Base-by-base conservation (phyloP, 139 green algal species). In the Ostreobium quekettii region DNA sequence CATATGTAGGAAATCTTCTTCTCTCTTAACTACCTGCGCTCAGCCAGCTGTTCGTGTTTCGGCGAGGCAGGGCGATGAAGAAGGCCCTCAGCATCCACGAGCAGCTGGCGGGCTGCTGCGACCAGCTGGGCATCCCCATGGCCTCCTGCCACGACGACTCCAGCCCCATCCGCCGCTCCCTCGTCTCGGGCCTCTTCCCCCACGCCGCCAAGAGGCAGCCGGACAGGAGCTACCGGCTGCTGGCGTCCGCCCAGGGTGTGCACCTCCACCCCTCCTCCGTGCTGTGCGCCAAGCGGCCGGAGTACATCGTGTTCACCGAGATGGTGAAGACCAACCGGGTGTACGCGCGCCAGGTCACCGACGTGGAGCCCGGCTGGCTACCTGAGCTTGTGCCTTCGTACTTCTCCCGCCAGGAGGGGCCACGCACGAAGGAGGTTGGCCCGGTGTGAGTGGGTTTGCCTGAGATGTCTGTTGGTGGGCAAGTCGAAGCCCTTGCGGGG, bases 251-350 rank as follows among this genome's bases (percentile, higher is more conserved):
- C 2, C 85, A 91, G 49, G 36, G 64, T 47, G 82, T 96, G 36
- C 66, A 67, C 47, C 68, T 97, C n/a, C 90, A 97, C 79, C 90
- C 90, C 4, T 90, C 79, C 26, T 88, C 76, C 0, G 85, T 92
- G 36, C 80, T 97, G 29, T 60, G 70, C 39, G 63, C 33, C 28
- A 47, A 47, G 30, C 76, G 79, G 62, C 75, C 84, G 2, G 76
- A 79, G n/a, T 86, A 67, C 67, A 79, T 95, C 1, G 80, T 95
- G 26, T 96, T 95, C 74, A 83, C 79, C 61, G 88, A 95, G 74
- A 70, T 95, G 31, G 75, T 90, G 60, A 76, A 75, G 62, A 95
- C 89, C 53, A 87, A 75, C 1, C 78, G 79, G 61, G 74, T 83
- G 35, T 96, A 95, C 69, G 87, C 82, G 15, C 77, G 83, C 1